Percentiles rank a stretch among this genome's conserved stretches.
Evolutionary conservation across 768 basidiomycete genomes (phyloP).

Genomic region (Rossbeevera mucosa): DNA sequence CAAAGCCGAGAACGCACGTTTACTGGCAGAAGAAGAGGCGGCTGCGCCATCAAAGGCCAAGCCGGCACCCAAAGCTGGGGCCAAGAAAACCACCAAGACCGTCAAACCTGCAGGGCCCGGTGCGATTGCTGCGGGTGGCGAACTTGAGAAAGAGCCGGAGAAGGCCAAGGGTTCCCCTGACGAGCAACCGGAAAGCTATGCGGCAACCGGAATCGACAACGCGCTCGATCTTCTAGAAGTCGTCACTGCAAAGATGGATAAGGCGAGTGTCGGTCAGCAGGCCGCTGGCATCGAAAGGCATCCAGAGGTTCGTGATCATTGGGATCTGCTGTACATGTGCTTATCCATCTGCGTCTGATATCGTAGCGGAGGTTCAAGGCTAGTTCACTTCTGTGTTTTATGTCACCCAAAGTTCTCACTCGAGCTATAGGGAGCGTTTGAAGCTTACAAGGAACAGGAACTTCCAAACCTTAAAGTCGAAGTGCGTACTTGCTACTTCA

Average conservation of each 20-base stretch:
- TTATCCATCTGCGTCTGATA: slow-evolving; percentile 12
- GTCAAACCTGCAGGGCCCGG: slow-evolving; percentile 73
- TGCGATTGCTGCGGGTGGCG: slow-evolving; percentile 74
- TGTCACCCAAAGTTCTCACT: slow-evolving; percentile 3
- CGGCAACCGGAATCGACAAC: slow-evolving; percentile 87
- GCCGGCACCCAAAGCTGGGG: slow-evolving; percentile 56
- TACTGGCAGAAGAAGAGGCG: slow-evolving; percentile 88
- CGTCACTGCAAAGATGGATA: slow-evolving; percentile 90
- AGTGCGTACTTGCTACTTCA: slow-evolving; percentile 38
- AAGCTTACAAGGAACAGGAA: slow-evolving; percentile 85
- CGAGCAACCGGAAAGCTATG: slow-evolving; percentile 58
- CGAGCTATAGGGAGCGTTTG: slow-evolving; percentile 65
- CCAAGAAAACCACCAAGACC: slow-evolving; percentile 53
- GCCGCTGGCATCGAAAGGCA: slow-evolving; percentile 85
- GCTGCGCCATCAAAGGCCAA: slow-evolving; percentile 54
- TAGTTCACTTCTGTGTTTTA: slow-evolving; percentile 2
- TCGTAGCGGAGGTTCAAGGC: slow-evolving; percentile 85
- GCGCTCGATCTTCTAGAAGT: slow-evolving; percentile 85
- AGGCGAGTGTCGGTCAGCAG: slow-evolving; percentile 82
- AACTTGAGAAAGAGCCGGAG: slow-evolving; percentile 27
- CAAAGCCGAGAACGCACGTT: slow-evolving; percentile 79
- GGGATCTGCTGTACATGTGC: not conserved
- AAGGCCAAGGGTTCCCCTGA: slow-evolving; percentile 26
- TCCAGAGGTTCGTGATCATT: slow-evolving; percentile 68
- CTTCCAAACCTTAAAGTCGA: slow-evolving; percentile 74